Conservation (phyloP, 2,329 filamentous ascomycete genomes). For the Paecilomyces fulvus region DNA sequence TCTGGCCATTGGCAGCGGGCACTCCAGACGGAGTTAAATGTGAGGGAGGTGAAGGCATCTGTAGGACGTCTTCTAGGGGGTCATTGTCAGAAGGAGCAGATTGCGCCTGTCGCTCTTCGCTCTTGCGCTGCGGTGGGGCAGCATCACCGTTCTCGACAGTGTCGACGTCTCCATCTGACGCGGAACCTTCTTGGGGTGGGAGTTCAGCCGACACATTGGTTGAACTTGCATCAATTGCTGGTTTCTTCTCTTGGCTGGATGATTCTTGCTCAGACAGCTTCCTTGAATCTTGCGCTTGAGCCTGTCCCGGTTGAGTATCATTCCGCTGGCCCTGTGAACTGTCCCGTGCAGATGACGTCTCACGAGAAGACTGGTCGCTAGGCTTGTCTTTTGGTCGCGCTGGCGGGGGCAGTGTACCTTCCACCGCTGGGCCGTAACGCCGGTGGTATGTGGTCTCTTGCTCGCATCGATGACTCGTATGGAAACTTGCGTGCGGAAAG, state of each 20-base stretch:
- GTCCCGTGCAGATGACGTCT: slow-evolving; percentile 7
- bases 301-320: slow-evolving; percentile 6
- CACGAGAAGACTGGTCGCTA: slow-evolving; percentile 8
- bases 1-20: slow-evolving; percentile 29
- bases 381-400: slow-evolving; percentile 20
- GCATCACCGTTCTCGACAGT: not conserved
- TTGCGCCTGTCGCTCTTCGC: not conserved
- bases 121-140: slow-evolving; percentile 1
- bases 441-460: slow-evolving; percentile 33
- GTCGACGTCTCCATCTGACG: not conserved
- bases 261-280: not conserved
- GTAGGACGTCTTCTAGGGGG: slow-evolving; percentile 33
- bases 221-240: not conserved
- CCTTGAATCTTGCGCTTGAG: slow-evolving; percentile 9
- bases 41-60: slow-evolving; percentile 32
- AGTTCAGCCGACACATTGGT: not conserved
- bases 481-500: slow-evolving; percentile 24
- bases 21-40: slow-evolving; percentile 20
- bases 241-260: not conserved
- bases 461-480: slow-evolving; percentile 24
- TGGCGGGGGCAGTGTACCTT: slow-evolving; percentile 32
- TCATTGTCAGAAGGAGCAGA: slow-evolving; percentile 5
- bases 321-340: slow-evolving; percentile 1
- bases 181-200: not conserved
- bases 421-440: slow-evolving; percentile 39